Evolutionary conservation across 129 eudicot species (phyloP), one percentile per base, ranked within the genome.

Genomic region (Artemisia argyi): DNA sequence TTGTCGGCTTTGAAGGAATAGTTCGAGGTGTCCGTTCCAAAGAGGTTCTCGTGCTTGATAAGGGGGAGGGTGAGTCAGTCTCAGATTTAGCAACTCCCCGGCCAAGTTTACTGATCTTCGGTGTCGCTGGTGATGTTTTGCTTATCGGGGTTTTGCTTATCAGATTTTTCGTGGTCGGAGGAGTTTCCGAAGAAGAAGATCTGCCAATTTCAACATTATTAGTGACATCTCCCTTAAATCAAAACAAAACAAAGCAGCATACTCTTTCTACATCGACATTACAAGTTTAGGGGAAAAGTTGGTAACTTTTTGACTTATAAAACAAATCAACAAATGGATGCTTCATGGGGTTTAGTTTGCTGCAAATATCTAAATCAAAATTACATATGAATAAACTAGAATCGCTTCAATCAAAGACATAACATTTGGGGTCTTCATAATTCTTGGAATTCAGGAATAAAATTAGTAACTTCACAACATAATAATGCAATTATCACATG

Each of bases 21-120:
- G 95, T 52, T 73, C 87, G 74, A 0, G 98, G 97, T 10, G 98
- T 87, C 1, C 88, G 74, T 68, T 92, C 98, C 3, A 73, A 81
- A 0, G 98, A 80, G 17, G 78, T 60, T 49, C 97, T 86, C 0
- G 92, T 68, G 60, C 67, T 81, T 64, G 68, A 87, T 17, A 79
- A 68, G 65, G 98, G 92, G 57, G 98, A 85, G 30, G 86, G 79
- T 0, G 95, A 85, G 78, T 87, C 87, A 9, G 91, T 77, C 72
- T 87, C 87, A 1, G 96, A 72, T 82, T 89, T 89, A 5, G 81
- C 61, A 19, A 54, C 73, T 78, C 85, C 89, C 71, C 90, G 77
- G 69, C 82, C 63, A 16, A 78, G 20, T 66, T 79, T 93, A 72
- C 82, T 79, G 30, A 81, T 84, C 71, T 89, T 83, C 13, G 96